Evolutionary conservation across 2,329 filamentous ascomycete species (phyloP), one percentile per base, ranked within the genome.

Genomic region (Lecanicillium sp.): DNA sequence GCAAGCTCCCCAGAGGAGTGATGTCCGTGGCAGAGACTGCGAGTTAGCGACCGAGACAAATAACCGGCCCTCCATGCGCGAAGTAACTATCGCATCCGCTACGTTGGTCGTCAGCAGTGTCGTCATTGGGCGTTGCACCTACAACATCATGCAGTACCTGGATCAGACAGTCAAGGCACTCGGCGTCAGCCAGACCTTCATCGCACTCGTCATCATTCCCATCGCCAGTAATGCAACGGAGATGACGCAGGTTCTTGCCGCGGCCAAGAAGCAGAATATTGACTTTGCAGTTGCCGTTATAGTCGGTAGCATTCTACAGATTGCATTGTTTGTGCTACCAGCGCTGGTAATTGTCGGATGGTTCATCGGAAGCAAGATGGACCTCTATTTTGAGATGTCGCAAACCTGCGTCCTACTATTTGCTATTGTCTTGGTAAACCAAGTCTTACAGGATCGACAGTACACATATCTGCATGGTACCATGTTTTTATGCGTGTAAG

Each of bases 231-330:
- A 54, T 19, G 52, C 52, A 6, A 24, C 49, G 3, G 52, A 54
- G 42, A 12, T 54, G 44, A 44, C 50, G 21, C 52, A 54, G 32
- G 52, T 54, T 11, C 17, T 54, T 17, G 52, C 50, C 9, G 52
- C 52, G 3, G 51, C 47, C 15, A 36, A 35, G 36, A 50, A 45
- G 35, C 43, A 52, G 29, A 54, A 54, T 35, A 44, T 54, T 24
- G 41, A 52, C 19, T 54, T 54, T 43, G 52, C 52, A 19, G 48
- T 54, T 33, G 47, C 49, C 3, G 52, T 54, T 29, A 54, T 54
- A n/a, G 50, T 54, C 4, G 52, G 50, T 19, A 54, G 52, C 37
- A 54, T 54, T 11, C 14, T 54, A 36, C 52, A 54, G 44, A 54
- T 54, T 43, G 46, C 52, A 3, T 36, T 54, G 19, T 52, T 54